Evolutionary conservation across 768 basidiomycete species (phyloP), one percentile per base, ranked within the genome.

Genomic region (Pleurotus sapidus): DNA sequence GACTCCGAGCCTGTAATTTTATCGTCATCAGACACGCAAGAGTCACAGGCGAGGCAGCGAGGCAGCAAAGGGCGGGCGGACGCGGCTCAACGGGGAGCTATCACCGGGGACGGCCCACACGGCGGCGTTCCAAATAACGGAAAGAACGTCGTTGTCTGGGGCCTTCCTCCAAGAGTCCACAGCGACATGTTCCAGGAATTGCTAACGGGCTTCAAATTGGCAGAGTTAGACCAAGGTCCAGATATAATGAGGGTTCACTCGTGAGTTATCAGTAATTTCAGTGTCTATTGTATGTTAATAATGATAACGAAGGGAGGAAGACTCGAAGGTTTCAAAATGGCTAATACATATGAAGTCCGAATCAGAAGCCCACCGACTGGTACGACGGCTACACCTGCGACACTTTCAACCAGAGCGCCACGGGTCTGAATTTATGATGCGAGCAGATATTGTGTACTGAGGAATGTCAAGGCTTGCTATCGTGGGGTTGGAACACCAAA

Each of bases 341-440:
- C 61, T 86, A 8, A 74, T 92, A 24, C 82, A 81, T 34, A 68
- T 88, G 54, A 67, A 71, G 2, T 82, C 83, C 0, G 70, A 76
- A 15, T 77, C 87, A 7, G 88, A 92, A 64, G 91, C 91, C 1
- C 82, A 89, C 62, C 82, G 81, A 53, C 70, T 92, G 23, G 85
- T 84, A 17, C 83, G 87, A 49, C 68, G 74, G 38, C 58, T 87
- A 46, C 88, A 93, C 66, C 78, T 84, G 76, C 84, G 81, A 1
- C 70, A 72, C 37, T 82, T 73, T 58, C 68, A 69, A 7, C 71
- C 72, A 24, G 74, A 69, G 15, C 48, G 49, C 1, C 70, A 72
- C 58, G 72, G 71, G 15, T 67, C 69, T 43, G 73, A 70, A 60
- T 83, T 75, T 64, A 69, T 66, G 23, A 64, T 86, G 56, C 75